These are phyloP conservation scores for Testicularia cyperi DNA, from an alignment of 1,284 basidiomycete genomes.

Conservation along the genomic window DNA sequence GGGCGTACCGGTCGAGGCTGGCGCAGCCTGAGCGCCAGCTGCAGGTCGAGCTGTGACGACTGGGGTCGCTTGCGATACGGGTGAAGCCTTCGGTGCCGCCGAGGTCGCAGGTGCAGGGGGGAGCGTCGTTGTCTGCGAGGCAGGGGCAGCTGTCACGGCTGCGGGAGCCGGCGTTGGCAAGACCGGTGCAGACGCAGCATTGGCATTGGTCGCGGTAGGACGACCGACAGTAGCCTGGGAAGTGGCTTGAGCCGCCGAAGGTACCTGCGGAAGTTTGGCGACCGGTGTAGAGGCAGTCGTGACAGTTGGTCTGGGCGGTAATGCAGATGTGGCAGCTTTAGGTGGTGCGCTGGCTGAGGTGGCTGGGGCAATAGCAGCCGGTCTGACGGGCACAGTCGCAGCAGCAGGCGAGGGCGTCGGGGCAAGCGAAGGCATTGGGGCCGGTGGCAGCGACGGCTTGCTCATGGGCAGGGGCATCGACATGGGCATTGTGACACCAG, in stretches of 20 bases:
- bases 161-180: constrained; percentile 4
- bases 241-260: not conserved
- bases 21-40: not conserved
- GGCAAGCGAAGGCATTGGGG: not conserved
- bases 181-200: constrained; percentile 8
- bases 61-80: not conserved
- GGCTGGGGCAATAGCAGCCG: too few species aligned
- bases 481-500: not conserved
- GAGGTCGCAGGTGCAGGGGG: not conserved
- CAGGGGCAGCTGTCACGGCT: constrained; percentile 14
- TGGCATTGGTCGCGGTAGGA: not conserved
- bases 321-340: too few species aligned
- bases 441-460: not conserved
- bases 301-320: too few species aligned
- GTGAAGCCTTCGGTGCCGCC: constrained; percentile 4
- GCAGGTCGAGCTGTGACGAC: not conserved
- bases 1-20: not conserved
- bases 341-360: too few species aligned
- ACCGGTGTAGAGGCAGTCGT: too few species aligned
- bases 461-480: not conserved
- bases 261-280: not conserved
- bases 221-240: not conserved
- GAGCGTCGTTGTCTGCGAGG: not conserved
- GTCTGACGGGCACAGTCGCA: too few species aligned
- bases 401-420: not conserved